Evolutionary conservation across 73 alveolate genomes (phyloP).

Genomic region (Blepharisma japonicum): DNA sequence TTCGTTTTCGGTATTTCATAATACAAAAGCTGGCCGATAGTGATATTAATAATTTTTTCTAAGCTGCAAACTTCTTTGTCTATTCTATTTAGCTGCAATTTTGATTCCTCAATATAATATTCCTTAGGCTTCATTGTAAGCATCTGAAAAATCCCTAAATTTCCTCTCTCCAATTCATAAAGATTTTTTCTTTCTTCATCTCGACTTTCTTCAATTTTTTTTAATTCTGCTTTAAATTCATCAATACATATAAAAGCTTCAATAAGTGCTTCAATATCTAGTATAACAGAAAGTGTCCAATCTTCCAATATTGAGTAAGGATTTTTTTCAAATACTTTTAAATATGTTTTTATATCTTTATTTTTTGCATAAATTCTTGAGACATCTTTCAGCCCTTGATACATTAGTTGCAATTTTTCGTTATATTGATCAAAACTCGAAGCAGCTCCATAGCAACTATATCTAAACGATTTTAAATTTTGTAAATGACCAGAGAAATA

Average conservation of each 20-base stretch:
- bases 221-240: too few relatives aligned
- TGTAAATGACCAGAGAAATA: background rate
- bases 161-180: too few relatives aligned
- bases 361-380: background rate
- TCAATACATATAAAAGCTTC: background rate
- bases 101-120: too few relatives aligned
- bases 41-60: too few relatives aligned
- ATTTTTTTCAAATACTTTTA: background rate
- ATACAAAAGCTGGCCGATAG: too few relatives aligned
- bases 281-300: background rate
- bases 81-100: too few relatives aligned
- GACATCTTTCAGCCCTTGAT: conserved; percentile 7
- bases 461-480: background rate
- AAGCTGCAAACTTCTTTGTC: too few relatives aligned
- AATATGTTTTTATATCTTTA: background rate
- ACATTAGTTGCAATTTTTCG: background rate
- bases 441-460: background rate
- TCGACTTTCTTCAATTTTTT: too few relatives aligned
- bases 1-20: too few relatives aligned
- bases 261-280: conserved; percentile 17
- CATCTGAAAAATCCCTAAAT: too few relatives aligned
- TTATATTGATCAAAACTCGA: background rate
- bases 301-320: background rate
- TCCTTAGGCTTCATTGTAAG: too few relatives aligned
- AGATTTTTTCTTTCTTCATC: background rate